A percentile compares a stretch with the other conserved stretches of the same genome.
phyloP scores from a whole-genome alignment of 1,284 basidiomycete genomes.

The Pyrrhoderma lamaoense region DNA sequence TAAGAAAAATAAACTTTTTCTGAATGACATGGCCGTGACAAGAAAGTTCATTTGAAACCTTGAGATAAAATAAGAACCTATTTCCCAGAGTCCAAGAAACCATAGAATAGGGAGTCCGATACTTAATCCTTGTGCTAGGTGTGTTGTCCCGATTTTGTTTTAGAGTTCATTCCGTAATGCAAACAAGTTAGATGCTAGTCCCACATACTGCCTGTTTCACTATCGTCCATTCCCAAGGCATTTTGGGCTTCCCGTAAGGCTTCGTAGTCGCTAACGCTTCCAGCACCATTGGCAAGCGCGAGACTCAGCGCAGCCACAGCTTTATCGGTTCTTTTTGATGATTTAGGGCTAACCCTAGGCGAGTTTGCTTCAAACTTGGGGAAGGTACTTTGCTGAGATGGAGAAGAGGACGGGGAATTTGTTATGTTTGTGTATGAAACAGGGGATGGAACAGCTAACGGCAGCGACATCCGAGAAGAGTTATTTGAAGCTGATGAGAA shows the following conservation, averaged over 20 bases:
- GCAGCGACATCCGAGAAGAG: constrained; percentile 21
- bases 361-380: background rate
- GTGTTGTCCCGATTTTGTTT: too few species aligned
- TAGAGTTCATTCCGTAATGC: too few species aligned
- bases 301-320: constrained; percentile 55
- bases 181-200: too few species aligned
- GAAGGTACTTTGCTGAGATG: background rate
- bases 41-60: too few species aligned
- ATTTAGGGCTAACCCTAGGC: too few species aligned
- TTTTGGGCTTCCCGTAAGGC: constrained; percentile 40
- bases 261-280: constrained; percentile 55
- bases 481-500: constrained; percentile 20
- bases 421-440: background rate
- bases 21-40: too few species aligned
- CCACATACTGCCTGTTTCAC: constrained; percentile 59
- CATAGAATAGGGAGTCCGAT: too few species aligned
- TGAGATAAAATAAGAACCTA: too few species aligned
- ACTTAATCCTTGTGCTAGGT: too few species aligned
- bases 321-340: constrained; percentile 16
- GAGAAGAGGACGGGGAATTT: constrained; percentile 1
- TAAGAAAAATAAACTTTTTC: too few species aligned
- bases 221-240: constrained; percentile 33
- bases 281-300: constrained; percentile 64
- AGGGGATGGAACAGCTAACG: background rate
- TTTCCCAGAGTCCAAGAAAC: too few species aligned